Base-by-base conservation (phyloP, 345 rosid genomes). In the Ceriops zippeliana region DNA sequence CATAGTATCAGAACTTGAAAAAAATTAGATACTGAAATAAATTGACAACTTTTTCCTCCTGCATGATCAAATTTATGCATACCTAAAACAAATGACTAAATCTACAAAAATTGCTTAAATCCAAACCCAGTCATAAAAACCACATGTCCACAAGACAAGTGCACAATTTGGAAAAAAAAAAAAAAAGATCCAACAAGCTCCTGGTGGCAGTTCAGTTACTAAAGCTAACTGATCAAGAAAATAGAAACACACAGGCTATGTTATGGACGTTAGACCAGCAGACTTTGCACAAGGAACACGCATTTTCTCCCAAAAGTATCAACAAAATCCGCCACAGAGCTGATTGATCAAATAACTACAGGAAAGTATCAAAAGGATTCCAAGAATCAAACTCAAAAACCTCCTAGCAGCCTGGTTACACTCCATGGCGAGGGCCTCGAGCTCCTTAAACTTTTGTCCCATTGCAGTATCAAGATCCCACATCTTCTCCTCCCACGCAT, bases 351-450 rank as follows among this genome's bases (percentile, higher is more conserved):
- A 38, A 67, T 2, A n/a, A 34, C 17, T 28, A 17, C 10, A 53
- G 10, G 27, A 34, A 52, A 5, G 11, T 22, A 42, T 57, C n/a
- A 19, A 1, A 26, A 52, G 16, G 49, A 34, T 31, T 35, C 57
- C 17, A 72, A 46, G 30, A 74, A 16, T 17, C 11, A 57, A 52
- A 28, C 34, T 37, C 27, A n/a, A 62, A 38, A 62, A 89, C 96
- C 90, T 93, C 69, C 85, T 84, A 19, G 83, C 72, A 52, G 90
- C 80, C 79, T 85, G 93, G 83, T 91, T 95, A 79, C 93, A 88
- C 37, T 88, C 90, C 75, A 88, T 84, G 16, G 89, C 75, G 54
- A 88, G 83, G 1, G 83, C 76, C 69, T 84, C 84, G 38, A 95
- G 89, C 77, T 88, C 85, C 83, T 90, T 91, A 66, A 86, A 79